phyloP scores from a whole-genome alignment of 2,329 filamentous ascomycete genomes.

The Fusarium paranaense region DNA sequence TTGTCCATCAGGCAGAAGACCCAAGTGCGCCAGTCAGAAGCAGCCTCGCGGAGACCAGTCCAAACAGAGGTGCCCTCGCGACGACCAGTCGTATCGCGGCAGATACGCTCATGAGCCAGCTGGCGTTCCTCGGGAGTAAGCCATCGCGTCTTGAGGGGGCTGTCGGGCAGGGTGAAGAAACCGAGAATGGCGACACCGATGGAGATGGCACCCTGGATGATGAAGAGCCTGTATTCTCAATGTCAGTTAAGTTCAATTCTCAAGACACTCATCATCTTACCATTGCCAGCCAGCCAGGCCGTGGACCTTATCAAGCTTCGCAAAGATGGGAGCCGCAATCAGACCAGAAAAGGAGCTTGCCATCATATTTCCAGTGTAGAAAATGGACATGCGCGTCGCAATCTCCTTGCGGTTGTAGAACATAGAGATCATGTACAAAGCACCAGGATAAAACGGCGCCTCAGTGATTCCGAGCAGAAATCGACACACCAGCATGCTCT shows the following conservation, averaged over 20 bases:
- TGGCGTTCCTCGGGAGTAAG: constrained; percentile 53
- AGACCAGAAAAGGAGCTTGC: constrained; percentile 56
- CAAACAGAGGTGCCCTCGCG: constrained; percentile 53
- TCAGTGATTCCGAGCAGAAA: constrained; percentile 57
- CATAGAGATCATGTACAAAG: constrained; percentile 58
- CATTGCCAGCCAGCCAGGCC: constrained; percentile 48
- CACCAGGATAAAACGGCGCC: constrained; percentile 54
- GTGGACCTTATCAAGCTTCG: constrained; percentile 41
- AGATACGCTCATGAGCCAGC: constrained; percentile 56
- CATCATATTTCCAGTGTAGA: constrained; percentile 56
- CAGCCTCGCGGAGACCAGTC: constrained; percentile 36
- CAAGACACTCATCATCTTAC: constrained; percentile 3
- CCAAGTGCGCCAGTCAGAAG: constrained; percentile 44
- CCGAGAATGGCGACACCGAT: constrained; percentile 46
- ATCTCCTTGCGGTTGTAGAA: constrained; percentile 66
- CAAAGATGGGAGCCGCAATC: constrained; percentile 57
- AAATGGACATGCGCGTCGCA: constrained; percentile 56
- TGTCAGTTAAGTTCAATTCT: background rate
- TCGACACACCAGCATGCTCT: constrained; percentile 54
- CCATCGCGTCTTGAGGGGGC: constrained; percentile 54
- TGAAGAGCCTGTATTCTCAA: constrained; percentile 38
- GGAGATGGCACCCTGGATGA: constrained; percentile 45
- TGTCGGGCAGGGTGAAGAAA: constrained; percentile 52
- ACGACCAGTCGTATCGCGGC: constrained; percentile 36
- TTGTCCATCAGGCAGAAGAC: constrained; percentile 37